Base-by-base conservation (phyloP, 2,329 filamentous ascomycete species). In the Chalaropsis ovoidea region DNA sequence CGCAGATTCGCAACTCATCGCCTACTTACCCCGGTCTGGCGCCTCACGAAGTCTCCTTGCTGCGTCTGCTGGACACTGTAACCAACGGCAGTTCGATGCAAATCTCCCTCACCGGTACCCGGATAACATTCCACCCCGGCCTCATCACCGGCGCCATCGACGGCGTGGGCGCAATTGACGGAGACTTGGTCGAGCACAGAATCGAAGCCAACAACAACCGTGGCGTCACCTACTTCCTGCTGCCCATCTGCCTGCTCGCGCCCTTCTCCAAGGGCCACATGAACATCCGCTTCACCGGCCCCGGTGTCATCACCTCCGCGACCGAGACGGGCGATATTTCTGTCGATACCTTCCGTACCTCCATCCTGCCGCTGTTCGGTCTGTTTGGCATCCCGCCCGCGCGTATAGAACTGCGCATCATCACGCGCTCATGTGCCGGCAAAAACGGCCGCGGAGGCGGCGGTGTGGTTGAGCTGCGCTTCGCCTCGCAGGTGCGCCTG, bases 21-120 rank as follows among this genome's bases (percentile, higher is more conserved):
- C 86, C 88, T 60, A 92, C 90, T 49, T 86, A 88, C 71, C 92
- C 94, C 0, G 94, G 94, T 72, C 88, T 99, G 65, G 87, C 90
- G 64, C 87, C 90, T 61, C 88, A 96, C 78, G 94, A 99, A 77
- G 86, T 97, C 72, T 97, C 94, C 60, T 93, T 99, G 76, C 83
- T 99, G 41, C 92, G 94, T 66, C 88, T 99, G 19, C 86, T 99
- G 72, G 94, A 97, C 76, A 83, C 90, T 70, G 82, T 99, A 71
- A 99, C 94, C 72, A 99, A 99, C 80, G 94, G 94, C 77, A 89
- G 89, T 67, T 86, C 88, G 65, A 90, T 97, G 77, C 92, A 96
- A 72, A 96, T 99, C 71, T 96, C 91, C 11, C 94, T 95, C 77
- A 96, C 91, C 1, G 94, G 94, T 73, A 97, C 94, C 0, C 92